Evolutionary conservation across 2,329 filamentous ascomycete genomes (phyloP), one percentile per base, ranked within the genome.

Genomic region (Triangularia verruculosa): DNA sequence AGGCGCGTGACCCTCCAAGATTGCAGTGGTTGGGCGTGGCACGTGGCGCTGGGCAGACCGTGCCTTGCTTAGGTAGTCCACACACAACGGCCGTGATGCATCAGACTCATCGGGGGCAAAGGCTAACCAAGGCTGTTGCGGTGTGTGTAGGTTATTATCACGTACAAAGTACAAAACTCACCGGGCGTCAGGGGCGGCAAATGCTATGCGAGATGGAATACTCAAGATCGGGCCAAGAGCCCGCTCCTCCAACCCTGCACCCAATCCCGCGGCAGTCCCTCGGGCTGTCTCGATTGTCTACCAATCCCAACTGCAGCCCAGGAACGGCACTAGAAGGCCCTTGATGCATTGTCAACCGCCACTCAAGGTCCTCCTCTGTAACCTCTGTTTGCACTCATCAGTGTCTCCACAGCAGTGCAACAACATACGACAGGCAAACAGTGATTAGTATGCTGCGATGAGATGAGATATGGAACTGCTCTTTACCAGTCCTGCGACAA

Each of bases 1-100:
- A 69, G 66, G 67, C 68, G 67, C 69, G 70, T 70, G 70, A 70
- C 69, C 70, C 66, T 62, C 68, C 67, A 66, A 68, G 67, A 66
- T 67, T 70, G 66, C 61, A 61, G 64, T 22, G 61, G 25, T 52
- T 32, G 57, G n/a, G 53, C 55, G 54, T 52, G 61, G 67, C 68
- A 69, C 68, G 68, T 69, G 68, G 66, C 64, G 61, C 52, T 47
- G 17, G n/a, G 39, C 39, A 47, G 39, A 47, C 39, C 39, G 39
- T 47, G 39, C 39, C 39, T 47, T 47, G 39, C n/a, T 47, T 47
- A n/a, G n/a, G n/a, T n/a, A 47, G 39, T 47, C 39, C 39, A 47
- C 39, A n/a, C 13, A 53, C 28, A 62, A 43, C 30, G 47, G 54
- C 20, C 55, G 5, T 43, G 24, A 61, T 64, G 58, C 54, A 55